Evolutionary conservation across 495 filamentous ascomycete genomes (phyloP).

Genomic region (Hyaloscypha variabilis): DNA sequence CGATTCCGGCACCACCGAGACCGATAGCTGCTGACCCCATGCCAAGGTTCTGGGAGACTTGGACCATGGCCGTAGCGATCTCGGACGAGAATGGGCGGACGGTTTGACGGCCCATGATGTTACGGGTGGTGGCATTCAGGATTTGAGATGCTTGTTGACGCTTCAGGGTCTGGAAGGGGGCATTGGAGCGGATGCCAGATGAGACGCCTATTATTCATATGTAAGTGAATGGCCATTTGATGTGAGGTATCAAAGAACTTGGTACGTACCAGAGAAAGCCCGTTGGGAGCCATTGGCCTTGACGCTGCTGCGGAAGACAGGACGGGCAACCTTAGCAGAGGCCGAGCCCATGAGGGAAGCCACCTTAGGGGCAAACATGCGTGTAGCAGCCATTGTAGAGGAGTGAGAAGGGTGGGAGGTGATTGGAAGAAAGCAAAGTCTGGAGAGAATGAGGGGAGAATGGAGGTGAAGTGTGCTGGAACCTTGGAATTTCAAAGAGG

Average conservation of each 20-base stretch:
- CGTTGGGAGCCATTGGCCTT: constrained; percentile 61
- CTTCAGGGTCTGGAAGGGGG: constrained; percentile 64
- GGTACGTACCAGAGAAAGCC: constrained; percentile 61
- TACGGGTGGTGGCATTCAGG: constrained; percentile 65
- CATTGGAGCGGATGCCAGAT: constrained; percentile 36
- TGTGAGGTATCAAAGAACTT: neutral
- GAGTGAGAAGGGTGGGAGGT: constrained; percentile 41
- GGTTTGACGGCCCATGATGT: constrained; percentile 62
- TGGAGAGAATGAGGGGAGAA: constrained; percentile 37
- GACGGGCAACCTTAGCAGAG: constrained; percentile 66
- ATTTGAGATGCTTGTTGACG: constrained; percentile 67
- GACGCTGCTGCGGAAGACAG: constrained; percentile 62
- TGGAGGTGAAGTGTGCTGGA: constrained; percentile 27
- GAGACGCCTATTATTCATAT: constrained; percentile 37
- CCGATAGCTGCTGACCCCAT: constrained; percentile 86
- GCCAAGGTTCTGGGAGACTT: constrained; percentile 85
- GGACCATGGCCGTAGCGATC: constrained; percentile 82
- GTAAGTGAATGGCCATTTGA: constrained; percentile 30
- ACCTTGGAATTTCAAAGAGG: constrained; percentile 16
- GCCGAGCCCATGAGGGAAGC: constrained; percentile 71
- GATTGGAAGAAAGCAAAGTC: constrained; percentile 37
- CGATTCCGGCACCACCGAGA: constrained; percentile 89
- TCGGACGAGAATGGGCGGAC: constrained; percentile 78
- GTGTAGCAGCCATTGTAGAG: constrained; percentile 74
- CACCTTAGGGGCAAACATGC: constrained; percentile 68